These are phyloP conservation scores for Gastroboletus turbinatus DNA, from an alignment of 1,284 basidiomycete species.

Conservation along the genomic window DNA sequence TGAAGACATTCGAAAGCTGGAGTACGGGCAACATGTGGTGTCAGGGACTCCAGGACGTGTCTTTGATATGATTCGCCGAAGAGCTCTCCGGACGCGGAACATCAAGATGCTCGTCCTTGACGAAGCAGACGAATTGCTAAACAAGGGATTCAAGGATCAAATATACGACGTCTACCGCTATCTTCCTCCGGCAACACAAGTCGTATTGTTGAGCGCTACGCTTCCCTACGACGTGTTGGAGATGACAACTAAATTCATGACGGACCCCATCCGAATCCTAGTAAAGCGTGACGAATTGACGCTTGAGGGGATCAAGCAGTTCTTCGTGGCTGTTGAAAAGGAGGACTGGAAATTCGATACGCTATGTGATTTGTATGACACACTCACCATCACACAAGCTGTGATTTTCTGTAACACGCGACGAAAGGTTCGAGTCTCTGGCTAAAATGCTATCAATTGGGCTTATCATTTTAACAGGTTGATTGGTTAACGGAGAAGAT, in stretches of 20 bases:
- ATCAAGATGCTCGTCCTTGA: constrained; percentile 99
- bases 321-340: constrained; percentile 99
- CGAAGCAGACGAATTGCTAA: constrained; percentile 96
- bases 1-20: constrained; percentile 97
- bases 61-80: constrained; percentile 98
- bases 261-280: constrained; percentile 96
- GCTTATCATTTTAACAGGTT: constrained; percentile 56
- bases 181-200: constrained; percentile 97
- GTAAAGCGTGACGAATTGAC: constrained; percentile 99
- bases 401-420: constrained; percentile 99
- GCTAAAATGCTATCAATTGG: not conserved
- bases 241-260: constrained; percentile 99
- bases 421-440: constrained; percentile 71
- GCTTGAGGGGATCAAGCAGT: constrained; percentile 99
- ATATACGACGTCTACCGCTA: constrained; percentile 99
- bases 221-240: constrained; percentile 97
- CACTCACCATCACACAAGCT: constrained; percentile 98
- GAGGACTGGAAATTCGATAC: constrained; percentile 99
- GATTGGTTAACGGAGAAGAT: constrained; percentile 99
- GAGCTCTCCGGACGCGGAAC: constrained; percentile 92
- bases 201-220: constrained; percentile 94
- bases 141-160: constrained; percentile 99
- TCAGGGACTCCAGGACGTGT: constrained; percentile 98
- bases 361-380: constrained; percentile 97
- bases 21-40: constrained; percentile 98